These are phyloP conservation scores for Ophiorrhiza pumila DNA, from an alignment of 257 asterid species.

Conservation along the genomic window DNA sequence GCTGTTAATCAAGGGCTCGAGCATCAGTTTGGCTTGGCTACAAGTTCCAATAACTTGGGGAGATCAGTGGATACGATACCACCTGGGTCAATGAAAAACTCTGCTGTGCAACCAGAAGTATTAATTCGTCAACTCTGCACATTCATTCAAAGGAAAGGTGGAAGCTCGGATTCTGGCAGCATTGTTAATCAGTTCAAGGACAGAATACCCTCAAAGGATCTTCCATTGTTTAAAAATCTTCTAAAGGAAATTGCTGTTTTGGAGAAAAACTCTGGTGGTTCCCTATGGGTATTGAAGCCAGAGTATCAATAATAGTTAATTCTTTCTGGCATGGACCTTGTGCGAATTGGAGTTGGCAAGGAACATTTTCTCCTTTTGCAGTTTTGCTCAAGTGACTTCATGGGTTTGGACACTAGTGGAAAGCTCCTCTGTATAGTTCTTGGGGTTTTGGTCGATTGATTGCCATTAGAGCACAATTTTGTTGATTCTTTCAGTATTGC, in stretches of 20 bases:
- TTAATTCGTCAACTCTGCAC: constrained; percentile 86
- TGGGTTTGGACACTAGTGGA: background rate
- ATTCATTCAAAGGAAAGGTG: constrained; percentile 74
- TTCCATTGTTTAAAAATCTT: constrained; percentile 81
- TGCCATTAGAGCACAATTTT: too few relatives aligned
- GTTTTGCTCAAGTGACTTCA: too few relatives aligned
- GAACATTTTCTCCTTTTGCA: background rate
- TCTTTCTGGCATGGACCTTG: background rate
- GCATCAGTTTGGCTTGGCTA: constrained; percentile 55
- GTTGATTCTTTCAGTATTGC: constrained; percentile 1
- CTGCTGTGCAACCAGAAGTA: constrained; percentile 67
- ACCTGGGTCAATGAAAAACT: constrained; percentile 33
- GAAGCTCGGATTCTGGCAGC: constrained; percentile 64
- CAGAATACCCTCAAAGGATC: constrained; percentile 72
- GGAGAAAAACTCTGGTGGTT: constrained; percentile 62
- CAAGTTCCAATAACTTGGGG: constrained; percentile 37
- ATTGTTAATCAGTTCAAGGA: constrained; percentile 75
- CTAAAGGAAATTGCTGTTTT: constrained; percentile 82
- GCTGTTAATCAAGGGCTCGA: constrained; percentile 72
- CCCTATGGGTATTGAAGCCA: constrained; percentile 74
- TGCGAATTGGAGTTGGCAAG: background rate
- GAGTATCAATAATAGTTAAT: constrained; percentile 51
- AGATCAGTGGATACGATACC: constrained; percentile 29
- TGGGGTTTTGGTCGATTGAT: background rate
- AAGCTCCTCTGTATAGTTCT: background rate